phyloP scores from a whole-genome alignment of 345 rosid genomes.

The Populus davidiana region DNA sequence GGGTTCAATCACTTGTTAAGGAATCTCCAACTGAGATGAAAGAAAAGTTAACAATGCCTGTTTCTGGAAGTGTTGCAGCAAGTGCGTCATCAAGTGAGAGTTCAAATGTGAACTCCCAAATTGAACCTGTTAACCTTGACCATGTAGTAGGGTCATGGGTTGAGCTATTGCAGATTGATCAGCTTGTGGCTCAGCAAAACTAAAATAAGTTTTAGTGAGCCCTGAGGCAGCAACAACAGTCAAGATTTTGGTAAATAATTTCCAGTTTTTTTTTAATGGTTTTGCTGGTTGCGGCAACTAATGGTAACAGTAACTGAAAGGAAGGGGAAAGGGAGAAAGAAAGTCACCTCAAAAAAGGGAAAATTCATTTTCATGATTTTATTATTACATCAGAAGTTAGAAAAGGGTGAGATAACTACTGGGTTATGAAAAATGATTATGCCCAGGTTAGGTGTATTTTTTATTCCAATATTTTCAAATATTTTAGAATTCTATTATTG shows the following conservation, averaged over 20 bases:
- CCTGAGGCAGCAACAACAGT: slow-evolving; percentile 35
- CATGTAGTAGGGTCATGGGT: slow-evolving; percentile 48
- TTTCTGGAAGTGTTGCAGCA: slow-evolving; percentile 9
- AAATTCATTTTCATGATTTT: slow-evolving; percentile 45
- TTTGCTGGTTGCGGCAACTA: slow-evolving; percentile 27
- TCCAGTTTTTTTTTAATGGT: slow-evolving; percentile 20
- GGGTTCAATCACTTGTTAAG: slow-evolving; percentile 55
- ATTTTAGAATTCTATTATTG: slow-evolving; percentile 29
- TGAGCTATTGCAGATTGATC: slow-evolving; percentile 51
- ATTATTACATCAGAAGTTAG: slow-evolving; percentile 44
- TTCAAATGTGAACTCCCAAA: slow-evolving; percentile 33
- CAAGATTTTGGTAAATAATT: slow-evolving; percentile 52
- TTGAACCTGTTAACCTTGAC: slow-evolving; percentile 60
- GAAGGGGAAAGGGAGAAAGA: slow-evolving; percentile 14
- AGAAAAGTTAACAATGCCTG: slow-evolving; percentile 32
- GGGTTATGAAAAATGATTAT: slow-evolving; percentile 28
- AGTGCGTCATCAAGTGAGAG: slow-evolving; percentile 30
- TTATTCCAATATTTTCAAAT: slow-evolving; percentile 26
- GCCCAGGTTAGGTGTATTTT: slow-evolving; percentile 30
- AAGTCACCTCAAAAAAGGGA: slow-evolving; percentile 23
- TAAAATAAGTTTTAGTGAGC: slow-evolving; percentile 27
- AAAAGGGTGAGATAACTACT: slow-evolving; percentile 29
- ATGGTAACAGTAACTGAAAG: slow-evolving; percentile 28
- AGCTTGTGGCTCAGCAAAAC: slow-evolving; percentile 83
- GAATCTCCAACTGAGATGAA: slow-evolving; percentile 50